Conservation (phyloP, 2,329 filamentous ascomycete genomes). For the Cytospora chrysosperma region DNA sequence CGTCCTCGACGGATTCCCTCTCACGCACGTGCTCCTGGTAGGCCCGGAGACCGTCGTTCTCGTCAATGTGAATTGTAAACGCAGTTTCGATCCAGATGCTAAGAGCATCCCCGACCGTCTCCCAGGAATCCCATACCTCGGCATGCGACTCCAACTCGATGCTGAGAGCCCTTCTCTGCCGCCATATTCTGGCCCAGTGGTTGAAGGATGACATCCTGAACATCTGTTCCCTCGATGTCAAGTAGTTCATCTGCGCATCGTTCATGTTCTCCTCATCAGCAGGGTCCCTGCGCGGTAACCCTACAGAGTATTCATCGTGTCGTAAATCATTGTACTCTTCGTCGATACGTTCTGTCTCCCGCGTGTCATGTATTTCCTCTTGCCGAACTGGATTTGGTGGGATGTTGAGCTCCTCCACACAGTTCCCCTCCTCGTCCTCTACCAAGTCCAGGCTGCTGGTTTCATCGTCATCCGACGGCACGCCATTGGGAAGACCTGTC, state of each 20-base stretch:
- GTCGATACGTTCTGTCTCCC: conserved; percentile 16
- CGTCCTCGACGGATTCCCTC: neutral
- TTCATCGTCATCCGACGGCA: conserved; percentile 16
- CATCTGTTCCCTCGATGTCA: conserved; percentile 22
- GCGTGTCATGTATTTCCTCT: conserved; percentile 19
- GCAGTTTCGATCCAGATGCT: conserved; percentile 45
- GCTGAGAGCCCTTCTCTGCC: conserved; percentile 11
- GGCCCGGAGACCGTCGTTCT: conserved; percentile 21
- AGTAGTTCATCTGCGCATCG: conserved; percentile 19
- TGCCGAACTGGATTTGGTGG: conserved; percentile 11
- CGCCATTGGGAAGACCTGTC: conserved; percentile 2
- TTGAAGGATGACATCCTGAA: conserved; percentile 24
- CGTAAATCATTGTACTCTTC: conserved; percentile 21
- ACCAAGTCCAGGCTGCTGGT: conserved; percentile 17
- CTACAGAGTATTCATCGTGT: conserved; percentile 19
- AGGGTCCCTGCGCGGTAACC: conserved; percentile 17
- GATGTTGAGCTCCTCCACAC: conserved; percentile 10
- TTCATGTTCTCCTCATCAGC: conserved; percentile 16
- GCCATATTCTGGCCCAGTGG: conserved; percentile 18
- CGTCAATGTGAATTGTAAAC: conserved; percentile 23
- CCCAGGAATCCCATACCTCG: conserved; percentile 22
- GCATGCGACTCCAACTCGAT: conserved; percentile 21
- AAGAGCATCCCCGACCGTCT: conserved; percentile 22
- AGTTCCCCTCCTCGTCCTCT: neutral
- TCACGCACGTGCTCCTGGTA: conserved; percentile 24